Percentiles rank a stretch among this genome's conserved stretches.
Conservation (phyloP, 768 basidiomycete species). For the Tricholoma bakamatsutake region DNA sequence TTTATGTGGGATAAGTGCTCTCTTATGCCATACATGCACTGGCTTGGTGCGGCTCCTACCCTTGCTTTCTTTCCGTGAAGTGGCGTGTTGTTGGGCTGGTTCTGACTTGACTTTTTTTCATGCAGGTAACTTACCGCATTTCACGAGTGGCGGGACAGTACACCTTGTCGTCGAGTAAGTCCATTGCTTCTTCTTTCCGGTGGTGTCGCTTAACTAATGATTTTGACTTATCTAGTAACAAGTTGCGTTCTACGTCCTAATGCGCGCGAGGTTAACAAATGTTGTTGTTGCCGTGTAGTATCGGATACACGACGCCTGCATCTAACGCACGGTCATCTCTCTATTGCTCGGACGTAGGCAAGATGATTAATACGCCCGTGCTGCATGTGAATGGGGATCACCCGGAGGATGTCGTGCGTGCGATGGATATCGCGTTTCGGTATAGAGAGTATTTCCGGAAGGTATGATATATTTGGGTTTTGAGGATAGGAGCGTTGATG, state of each 20-base stretch:
- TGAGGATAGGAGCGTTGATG: background rate
- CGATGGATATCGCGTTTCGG: slow-evolving; percentile 83
- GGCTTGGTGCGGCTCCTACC: background rate
- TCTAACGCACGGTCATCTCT: slow-evolving; percentile 77
- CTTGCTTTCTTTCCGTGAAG: background rate
- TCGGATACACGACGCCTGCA: slow-evolving; percentile 90
- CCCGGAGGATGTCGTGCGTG: slow-evolving; percentile 85
- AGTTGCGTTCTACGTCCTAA: slow-evolving; percentile 29
- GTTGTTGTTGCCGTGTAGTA: slow-evolving; percentile 36
- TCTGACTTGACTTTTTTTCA: background rate
- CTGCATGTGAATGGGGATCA: slow-evolving; percentile 90
- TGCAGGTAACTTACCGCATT: slow-evolving; percentile 82
- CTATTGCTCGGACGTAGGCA: slow-evolving; percentile 85
- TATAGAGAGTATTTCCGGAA: slow-evolving; percentile 86
- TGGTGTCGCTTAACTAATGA: background rate
- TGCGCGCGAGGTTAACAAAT: background rate
- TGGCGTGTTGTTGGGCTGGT: background rate
- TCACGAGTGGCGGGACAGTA: slow-evolving; percentile 84
- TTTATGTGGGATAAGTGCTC: too few relatives aligned
- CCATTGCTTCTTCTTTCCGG: background rate
- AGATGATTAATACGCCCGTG: slow-evolving; percentile 87
- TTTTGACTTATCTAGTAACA: slow-evolving; percentile 39
- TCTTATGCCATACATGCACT: too few relatives aligned
- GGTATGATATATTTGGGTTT: slow-evolving; percentile 22
- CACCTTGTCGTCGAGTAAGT: slow-evolving; percentile 89